phyloP scores from a whole-genome alignment of 2,329 filamentous ascomycete species.

The Sclerotinia minor region DNA sequence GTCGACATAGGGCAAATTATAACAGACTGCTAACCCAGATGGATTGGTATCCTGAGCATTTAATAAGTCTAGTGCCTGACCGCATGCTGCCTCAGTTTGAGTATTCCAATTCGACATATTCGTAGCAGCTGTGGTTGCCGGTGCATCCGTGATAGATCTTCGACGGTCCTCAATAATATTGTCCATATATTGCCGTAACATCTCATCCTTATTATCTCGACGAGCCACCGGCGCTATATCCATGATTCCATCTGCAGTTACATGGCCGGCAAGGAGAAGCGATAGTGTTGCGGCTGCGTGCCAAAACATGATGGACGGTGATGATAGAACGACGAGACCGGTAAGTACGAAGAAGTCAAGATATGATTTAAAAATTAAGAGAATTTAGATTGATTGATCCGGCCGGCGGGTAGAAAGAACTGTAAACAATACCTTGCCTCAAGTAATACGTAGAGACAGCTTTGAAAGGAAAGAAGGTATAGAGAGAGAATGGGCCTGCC shows the following conservation, averaged over 20 bases:
- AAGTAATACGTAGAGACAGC: constrained; percentile 12
- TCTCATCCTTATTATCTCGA: constrained; percentile 31
- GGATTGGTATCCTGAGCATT: constrained; percentile 63
- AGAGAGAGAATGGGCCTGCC: constrained; percentile 35
- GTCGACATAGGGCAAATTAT: constrained; percentile 74
- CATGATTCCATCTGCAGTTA: constrained; percentile 35
- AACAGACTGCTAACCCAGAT: constrained; percentile 77
- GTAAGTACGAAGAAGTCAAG: constrained; percentile 18
- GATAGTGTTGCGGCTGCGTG: constrained; percentile 28
- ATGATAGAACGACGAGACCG: constrained; percentile 13
- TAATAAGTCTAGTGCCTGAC: constrained; percentile 54
- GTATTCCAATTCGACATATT: constrained; percentile 55
- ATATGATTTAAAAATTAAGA: constrained; percentile 21
- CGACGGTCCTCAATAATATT: constrained; percentile 34
- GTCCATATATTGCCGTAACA: constrained; percentile 39
- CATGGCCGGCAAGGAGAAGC: constrained; percentile 37
- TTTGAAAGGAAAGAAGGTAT: constrained; percentile 30
- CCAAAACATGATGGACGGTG: constrained; percentile 33
- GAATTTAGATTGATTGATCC: constrained; percentile 28
- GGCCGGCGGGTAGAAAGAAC: constrained; percentile 36
- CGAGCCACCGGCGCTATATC: constrained; percentile 13
- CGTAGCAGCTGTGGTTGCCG: constrained; percentile 21
- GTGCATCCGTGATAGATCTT: constrained; percentile 16
- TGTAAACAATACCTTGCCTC: constrained; percentile 29
- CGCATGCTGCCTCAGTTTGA: constrained; percentile 60